Conservation (phyloP, 495 filamentous ascomycete species). For the Lophiostoma macrostomum region DNA sequence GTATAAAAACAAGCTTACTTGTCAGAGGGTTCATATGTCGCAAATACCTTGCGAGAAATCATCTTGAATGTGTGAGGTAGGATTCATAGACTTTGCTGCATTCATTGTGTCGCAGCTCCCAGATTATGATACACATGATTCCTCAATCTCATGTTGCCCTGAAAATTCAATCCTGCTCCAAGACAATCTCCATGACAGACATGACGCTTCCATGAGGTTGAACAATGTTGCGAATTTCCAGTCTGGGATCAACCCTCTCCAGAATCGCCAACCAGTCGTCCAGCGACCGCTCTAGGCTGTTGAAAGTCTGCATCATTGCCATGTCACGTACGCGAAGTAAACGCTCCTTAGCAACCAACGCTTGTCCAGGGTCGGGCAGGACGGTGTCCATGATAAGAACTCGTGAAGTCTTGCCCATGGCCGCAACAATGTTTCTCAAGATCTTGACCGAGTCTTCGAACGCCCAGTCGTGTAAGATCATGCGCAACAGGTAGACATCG, state of each 20-base stretch:
- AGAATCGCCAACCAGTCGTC: conserved; percentile 24
- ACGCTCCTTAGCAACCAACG: conserved; percentile 10
- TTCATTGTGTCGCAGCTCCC: too few species aligned
- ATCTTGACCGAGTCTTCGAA: conserved; percentile 40
- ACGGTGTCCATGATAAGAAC: conserved; percentile 23
- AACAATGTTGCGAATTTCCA: conserved; percentile 2
- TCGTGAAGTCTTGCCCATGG: conserved; percentile 40
- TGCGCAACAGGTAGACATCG: conserved; percentile 42
- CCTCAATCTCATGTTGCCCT: too few species aligned
- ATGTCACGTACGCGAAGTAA: conserved; percentile 11
- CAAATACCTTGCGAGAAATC: too few species aligned
- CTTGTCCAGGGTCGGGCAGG: conserved; percentile 12
- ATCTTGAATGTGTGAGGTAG: too few species aligned
- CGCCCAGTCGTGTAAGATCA: conserved; percentile 47
- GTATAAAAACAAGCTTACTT: too few species aligned
- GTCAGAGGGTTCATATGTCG: too few species aligned
- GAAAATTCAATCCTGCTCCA: too few species aligned
- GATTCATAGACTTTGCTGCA: too few species aligned
- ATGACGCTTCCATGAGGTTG: conserved; percentile 11
- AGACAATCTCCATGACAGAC: conserved; percentile 12
- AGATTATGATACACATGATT: too few species aligned
- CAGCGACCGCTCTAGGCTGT: conserved; percentile 13
- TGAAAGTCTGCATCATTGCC: conserved; percentile 18
- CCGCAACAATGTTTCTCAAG: conserved; percentile 37
- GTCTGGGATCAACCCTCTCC: not conserved